Evolutionary conservation across 2,329 filamentous ascomycete species (phyloP), one percentile per base, ranked within the genome.

Genomic region (Arachnomyces sp.): DNA sequence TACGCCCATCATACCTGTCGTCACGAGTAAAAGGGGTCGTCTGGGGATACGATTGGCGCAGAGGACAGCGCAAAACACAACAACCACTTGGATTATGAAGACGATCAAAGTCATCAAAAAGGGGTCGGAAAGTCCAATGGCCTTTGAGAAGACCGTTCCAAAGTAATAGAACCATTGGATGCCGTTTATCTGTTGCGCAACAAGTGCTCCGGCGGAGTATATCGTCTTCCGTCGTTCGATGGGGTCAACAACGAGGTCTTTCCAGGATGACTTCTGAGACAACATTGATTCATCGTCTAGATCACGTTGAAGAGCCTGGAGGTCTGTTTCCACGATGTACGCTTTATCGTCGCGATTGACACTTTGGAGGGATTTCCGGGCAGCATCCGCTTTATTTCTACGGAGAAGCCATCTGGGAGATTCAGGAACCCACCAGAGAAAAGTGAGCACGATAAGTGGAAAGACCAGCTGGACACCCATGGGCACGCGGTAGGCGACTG

Each of bases 171-270:
- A 69, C 54, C 63, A 72, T 35, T 68, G 64, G 38, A 72, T 71
- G 14, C 69, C 68, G 54, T 68, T 68, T 54, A 73, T 67, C 53
- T 73, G 68, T 47, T 72, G 68, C 2, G 67, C 64, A 30, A 68
- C 56, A 43, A 72, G 54, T 15, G 65, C 67, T 8, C 68, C 69
- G 6, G 60, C 61, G 12, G 61, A 60, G 49, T 63, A 71, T 15
- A 72, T 52, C 9, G 71, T 53, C 50, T 73, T 73, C 21, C 67
- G 61, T 12, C 68, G 57, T 51, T 72, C 69, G 28, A 71, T 54
- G 0, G 67, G 68, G 31, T 72, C 67, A 0, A 49, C 59, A 40
- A 71, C 12, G 2, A 71, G 57, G 4, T 61, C 55, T 8, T 42
- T 34, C 69, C 68, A 72, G 4, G 55, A 55, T 1, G 65, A 61